These are phyloP conservation scores for Lasiodiplodia hormozganensis DNA, from an alignment of 2,329 filamentous ascomycete species.

Conservation along the genomic window DNA sequence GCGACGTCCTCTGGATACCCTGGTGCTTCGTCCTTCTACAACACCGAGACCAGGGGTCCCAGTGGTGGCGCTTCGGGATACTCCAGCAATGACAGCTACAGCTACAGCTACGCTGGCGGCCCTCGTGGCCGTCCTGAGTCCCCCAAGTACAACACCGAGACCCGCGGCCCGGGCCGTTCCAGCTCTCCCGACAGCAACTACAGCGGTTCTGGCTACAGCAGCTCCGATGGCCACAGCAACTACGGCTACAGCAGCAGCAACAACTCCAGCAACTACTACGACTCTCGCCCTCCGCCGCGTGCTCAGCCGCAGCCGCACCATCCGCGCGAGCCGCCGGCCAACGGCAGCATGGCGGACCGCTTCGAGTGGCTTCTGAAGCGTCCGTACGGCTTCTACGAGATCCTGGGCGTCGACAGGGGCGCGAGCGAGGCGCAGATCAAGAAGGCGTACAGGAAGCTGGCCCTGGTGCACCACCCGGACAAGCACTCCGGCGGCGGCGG, in stretches of 20 bases:
- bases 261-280: background rate
- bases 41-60: background rate
- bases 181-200: background rate
- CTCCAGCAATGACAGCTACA: background rate
- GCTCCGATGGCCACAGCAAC: too few species aligned
- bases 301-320: too few species aligned
- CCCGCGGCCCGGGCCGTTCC: background rate
- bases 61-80: background rate
- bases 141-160: background rate
- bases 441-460: background rate
- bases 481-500: background rate
- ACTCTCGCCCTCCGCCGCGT: background rate
- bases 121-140: background rate
- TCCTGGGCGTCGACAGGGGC: background rate
- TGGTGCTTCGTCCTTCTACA: background rate
- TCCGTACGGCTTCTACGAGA: background rate
- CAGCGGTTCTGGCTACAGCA: too few species aligned
- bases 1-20: background rate
- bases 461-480: constrained; percentile 11
- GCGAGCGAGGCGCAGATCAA: background rate
- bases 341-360: background rate
- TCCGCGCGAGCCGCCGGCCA: background rate
- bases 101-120: too few species aligned
- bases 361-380: background rate
- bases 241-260: too few species aligned